Evolutionary conservation across 495 filamentous ascomycete genomes (phyloP).

Genomic region (Pyronema omphalodes): DNA sequence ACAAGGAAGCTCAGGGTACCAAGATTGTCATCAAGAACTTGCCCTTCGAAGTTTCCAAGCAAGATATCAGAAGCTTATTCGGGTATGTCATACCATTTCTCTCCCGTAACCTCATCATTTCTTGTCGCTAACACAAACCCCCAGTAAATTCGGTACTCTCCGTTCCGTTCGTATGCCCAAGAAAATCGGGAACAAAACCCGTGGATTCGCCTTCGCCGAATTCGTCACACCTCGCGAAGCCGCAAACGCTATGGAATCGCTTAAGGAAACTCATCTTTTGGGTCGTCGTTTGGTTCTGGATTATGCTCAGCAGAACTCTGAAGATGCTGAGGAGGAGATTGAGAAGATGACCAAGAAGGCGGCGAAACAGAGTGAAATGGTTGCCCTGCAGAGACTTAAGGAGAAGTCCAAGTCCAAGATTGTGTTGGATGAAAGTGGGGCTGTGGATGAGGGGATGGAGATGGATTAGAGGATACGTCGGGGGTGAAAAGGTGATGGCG

Average conservation of each 20-base stretch:
- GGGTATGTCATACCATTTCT: slow-evolving; percentile 27
- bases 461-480: too few species aligned
- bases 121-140: too few species aligned
- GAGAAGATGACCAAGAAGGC: slow-evolving; percentile 91
- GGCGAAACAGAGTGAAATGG: slow-evolving; percentile 65
- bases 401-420: slow-evolving; percentile 47
- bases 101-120: neutral
- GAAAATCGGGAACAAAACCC: slow-evolving; percentile 70
- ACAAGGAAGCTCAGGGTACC: slow-evolving; percentile 56
- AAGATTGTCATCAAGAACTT: slow-evolving; percentile 98
- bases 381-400: slow-evolving; percentile 72
- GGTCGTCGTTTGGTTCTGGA: slow-evolving; percentile 76
- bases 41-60: slow-evolving; percentile 86
- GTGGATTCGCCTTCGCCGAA: slow-evolving; percentile 93
- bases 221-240: slow-evolving; percentile 86
- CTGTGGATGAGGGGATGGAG: neutral
- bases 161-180: slow-evolving; percentile 84
- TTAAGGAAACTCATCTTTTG: slow-evolving; percentile 84
- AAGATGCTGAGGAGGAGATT: slow-evolving; percentile 89
- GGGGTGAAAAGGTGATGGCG: too few species aligned
- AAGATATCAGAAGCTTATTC: slow-evolving; percentile 72
- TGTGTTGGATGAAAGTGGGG: slow-evolving; percentile 1
- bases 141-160: slow-evolving; percentile 64
- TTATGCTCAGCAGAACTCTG: slow-evolving; percentile 65
- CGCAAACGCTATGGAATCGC: slow-evolving; percentile 74